Conservation (phyloP, 2,329 filamentous ascomycete genomes). For the Coniella vitis region DNA sequence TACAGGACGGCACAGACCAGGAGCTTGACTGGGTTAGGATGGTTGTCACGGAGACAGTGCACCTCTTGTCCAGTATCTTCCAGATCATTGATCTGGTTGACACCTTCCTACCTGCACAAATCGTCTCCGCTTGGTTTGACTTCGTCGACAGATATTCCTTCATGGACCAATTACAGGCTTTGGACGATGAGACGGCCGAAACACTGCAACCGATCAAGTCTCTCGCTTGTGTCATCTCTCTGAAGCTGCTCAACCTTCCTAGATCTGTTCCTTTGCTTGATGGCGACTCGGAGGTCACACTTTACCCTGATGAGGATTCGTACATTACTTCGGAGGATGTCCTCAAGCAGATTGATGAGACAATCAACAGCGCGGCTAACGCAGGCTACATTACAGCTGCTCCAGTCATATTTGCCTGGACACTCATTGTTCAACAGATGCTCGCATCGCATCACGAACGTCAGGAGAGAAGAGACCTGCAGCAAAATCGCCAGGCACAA, state of each 20-base stretch:
- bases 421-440: slow-evolving; percentile 65
- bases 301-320: slow-evolving; percentile 36
- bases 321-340: slow-evolving; percentile 66
- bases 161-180: slow-evolving; percentile 55
- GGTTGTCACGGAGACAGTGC: slow-evolving; percentile 62
- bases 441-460: slow-evolving; percentile 55
- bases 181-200: slow-evolving; percentile 40
- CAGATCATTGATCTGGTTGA: slow-evolving; percentile 56
- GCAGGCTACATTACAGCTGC: slow-evolving; percentile 55
- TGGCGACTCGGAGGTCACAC: slow-evolving; percentile 33
- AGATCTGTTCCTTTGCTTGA: slow-evolving; percentile 50
- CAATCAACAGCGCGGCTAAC: slow-evolving; percentile 56
- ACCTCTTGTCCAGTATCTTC: slow-evolving; percentile 68
- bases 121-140: slow-evolving; percentile 67
- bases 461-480: slow-evolving; percentile 52
- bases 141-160: slow-evolving; percentile 64
- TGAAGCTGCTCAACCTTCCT: slow-evolving; percentile 63
- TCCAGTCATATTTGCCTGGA: slow-evolving; percentile 76
- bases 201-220: slow-evolving; percentile 61
- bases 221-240: slow-evolving; percentile 61
- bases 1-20: slow-evolving; percentile 45
- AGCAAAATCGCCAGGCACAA: slow-evolving; percentile 52
- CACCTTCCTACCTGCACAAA: slow-evolving; percentile 48
- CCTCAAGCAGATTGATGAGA: slow-evolving; percentile 65
- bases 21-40: slow-evolving; percentile 55